These are phyloP conservation scores for Trypanosoma avium DNA, from an alignment of 208 protist species.

Conservation along the genomic window DNA sequence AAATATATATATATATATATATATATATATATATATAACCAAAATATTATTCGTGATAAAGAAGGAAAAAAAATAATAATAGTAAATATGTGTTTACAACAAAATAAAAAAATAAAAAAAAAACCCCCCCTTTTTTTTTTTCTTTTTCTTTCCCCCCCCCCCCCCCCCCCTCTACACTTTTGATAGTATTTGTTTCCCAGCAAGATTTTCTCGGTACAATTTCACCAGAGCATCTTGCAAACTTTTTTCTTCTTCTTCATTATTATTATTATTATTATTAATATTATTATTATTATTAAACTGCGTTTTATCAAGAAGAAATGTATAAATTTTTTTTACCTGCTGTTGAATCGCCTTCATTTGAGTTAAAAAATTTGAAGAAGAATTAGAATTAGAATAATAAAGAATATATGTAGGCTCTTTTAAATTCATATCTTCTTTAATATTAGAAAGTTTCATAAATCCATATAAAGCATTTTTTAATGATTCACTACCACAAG, in stretches of 20 bases:
- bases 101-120: not conserved
- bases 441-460: not conserved
- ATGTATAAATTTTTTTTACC: not conserved
- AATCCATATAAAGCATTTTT: constrained; percentile 16
- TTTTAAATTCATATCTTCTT: not conserved
- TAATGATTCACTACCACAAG: constrained; percentile 3
- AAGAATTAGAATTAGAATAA: not conserved
- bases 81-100: not conserved
- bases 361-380: not conserved
- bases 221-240: constrained; percentile 1
- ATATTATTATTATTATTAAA: too few relatives aligned
- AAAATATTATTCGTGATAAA: not conserved
- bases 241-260: not conserved
- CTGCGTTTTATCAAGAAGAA: not conserved
- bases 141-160: not conserved
- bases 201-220: constrained; percentile 4
- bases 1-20: constrained; percentile 17
- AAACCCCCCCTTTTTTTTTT: not conserved
- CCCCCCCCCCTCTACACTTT: constrained; percentile 11
- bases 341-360: not conserved
- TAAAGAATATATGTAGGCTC: constrained; percentile 12
- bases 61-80: constrained; percentile 1
- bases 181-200: not conserved
- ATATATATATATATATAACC: constrained; percentile 12
- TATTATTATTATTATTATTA: not conserved